Conservation (phyloP, 192 early-diverging fungal genomes). For the Podochytrium sp. region DNA sequence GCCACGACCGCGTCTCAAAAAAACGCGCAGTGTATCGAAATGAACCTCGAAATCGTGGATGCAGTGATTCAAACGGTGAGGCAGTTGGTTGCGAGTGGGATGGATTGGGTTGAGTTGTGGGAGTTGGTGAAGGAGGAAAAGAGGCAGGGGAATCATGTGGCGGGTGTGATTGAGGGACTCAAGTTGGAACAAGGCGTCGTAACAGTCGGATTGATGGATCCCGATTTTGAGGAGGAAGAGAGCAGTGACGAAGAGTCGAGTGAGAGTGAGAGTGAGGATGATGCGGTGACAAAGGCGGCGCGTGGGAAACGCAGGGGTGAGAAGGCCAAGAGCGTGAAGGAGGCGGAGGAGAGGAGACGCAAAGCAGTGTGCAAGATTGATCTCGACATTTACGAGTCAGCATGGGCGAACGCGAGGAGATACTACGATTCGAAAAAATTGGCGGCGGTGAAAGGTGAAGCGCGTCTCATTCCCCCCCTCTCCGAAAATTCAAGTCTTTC, state of each 20-base stretch:
- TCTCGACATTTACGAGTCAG: conserved; percentile 85
- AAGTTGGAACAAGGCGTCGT: conserved; percentile 84
- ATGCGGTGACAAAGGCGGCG: conserved; percentile 36
- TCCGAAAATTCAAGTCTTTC: background rate
- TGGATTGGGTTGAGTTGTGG: conserved; percentile 96
- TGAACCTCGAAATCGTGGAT: conserved; percentile 83
- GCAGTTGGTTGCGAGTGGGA: conserved; percentile 84
- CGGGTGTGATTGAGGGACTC: conserved; percentile 71
- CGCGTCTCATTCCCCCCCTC: too few species aligned
- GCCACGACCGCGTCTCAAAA: conserved; percentile 71
- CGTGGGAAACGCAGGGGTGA: conserved; percentile 49
- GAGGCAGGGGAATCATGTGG: conserved; percentile 73
- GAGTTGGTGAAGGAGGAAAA: conserved; percentile 85
- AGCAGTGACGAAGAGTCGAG: conserved; percentile 45
- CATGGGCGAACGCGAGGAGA: conserved; percentile 85
- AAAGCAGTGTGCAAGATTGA: conserved; percentile 61
- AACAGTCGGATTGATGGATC: conserved; percentile 62
- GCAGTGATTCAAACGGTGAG: conserved; percentile 85
- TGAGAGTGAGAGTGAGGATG: conserved; percentile 25
- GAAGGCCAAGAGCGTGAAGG: conserved; percentile 32
- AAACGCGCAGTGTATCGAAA: conserved; percentile 84
- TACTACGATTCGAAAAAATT: conserved; percentile 88
- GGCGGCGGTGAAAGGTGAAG: conserved; percentile 75
- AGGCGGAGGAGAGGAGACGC: conserved; percentile 17
- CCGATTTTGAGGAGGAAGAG: conserved; percentile 39